These are phyloP conservation scores for Diaporthe eres DNA, from an alignment of 2,329 filamentous ascomycete species.

Conservation along the genomic window DNA sequence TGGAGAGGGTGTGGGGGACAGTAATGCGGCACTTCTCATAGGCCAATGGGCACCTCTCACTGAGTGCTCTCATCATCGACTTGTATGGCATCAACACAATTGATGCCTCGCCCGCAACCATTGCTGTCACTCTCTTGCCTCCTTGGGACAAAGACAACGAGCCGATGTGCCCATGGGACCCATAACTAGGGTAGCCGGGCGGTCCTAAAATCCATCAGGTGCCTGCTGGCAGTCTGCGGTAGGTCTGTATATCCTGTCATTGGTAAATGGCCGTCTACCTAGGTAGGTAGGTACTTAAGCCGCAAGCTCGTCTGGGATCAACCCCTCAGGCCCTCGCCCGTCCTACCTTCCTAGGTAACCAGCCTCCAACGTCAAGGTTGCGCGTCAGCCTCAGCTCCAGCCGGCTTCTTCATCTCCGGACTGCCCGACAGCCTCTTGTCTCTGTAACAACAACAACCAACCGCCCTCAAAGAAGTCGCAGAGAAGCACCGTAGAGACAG, in stretches of 20 bases:
- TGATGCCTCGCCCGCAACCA: constrained; percentile 38
- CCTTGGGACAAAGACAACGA: constrained; percentile 10
- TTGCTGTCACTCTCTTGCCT: constrained; percentile 26
- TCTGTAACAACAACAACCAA: neutral
- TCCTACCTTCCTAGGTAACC: constrained; percentile 4
- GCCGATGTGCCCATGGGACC: neutral
- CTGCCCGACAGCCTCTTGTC: neutral
- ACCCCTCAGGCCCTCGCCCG: neutral
- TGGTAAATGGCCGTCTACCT: neutral
- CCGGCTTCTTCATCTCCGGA: neutral
- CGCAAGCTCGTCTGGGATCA: constrained; percentile 18
- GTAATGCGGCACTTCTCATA: constrained; percentile 38
- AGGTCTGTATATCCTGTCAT: neutral
- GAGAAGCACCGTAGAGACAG: neutral
- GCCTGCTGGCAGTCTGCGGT: neutral
- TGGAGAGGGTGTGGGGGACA: constrained; percentile 24
- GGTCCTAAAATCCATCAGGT: constrained; percentile 13
- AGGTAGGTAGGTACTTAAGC: constrained; percentile 1
- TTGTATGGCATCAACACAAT: constrained; percentile 40
- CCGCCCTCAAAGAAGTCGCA: neutral
- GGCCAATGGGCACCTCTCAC: constrained; percentile 9
- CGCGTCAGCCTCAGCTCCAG: constrained; percentile 4
- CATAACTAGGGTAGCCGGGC: neutral
- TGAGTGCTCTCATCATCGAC: constrained; percentile 37
- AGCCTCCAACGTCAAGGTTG: constrained; percentile 6